Percentiles rank a stretch among this genome's conserved stretches.
Evolutionary conservation across 495 filamentous ascomycete genomes (phyloP).

Genomic region (Echria macrotheca): DNA sequence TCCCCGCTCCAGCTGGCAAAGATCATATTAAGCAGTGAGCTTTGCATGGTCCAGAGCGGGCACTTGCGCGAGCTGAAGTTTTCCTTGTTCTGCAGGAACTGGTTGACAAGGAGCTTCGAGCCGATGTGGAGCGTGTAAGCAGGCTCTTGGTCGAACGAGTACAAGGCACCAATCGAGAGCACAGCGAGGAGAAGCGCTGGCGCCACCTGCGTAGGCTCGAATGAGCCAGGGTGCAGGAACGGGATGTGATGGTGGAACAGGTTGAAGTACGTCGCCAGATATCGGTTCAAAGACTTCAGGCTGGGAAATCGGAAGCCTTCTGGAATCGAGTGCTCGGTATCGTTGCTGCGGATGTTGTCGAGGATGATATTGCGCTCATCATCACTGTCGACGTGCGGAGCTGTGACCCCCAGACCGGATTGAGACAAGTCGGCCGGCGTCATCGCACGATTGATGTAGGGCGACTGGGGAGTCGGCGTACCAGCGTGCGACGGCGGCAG

Average conservation of each 20-base stretch:
- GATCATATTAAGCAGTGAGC: conserved; percentile 93
- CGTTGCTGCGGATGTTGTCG: conserved; percentile 75
- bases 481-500: conserved; percentile 63
- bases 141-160: conserved; percentile 94
- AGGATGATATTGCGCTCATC: conserved; percentile 77
- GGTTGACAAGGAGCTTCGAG: conserved; percentile 91
- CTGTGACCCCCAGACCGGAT: conserved; percentile 59
- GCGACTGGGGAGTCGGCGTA: conserved; percentile 77
- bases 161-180: conserved; percentile 90
- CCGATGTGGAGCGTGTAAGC: conserved; percentile 96
- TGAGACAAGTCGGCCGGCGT: conserved; percentile 52
- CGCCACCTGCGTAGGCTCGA: conserved; percentile 69
- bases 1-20: conserved; percentile 99
- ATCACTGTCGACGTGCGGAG: conserved; percentile 63
- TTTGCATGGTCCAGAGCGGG: conserved; percentile 96
- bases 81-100: conserved; percentile 95
- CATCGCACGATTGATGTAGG: conserved; percentile 55
- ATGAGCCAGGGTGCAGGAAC: conserved; percentile 91
- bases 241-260: conserved; percentile 96
- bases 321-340: conserved; percentile 75
- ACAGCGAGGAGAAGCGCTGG: conserved; percentile 84
- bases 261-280: conserved; percentile 91
- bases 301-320: conserved; percentile 84
- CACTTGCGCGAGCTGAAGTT: conserved; percentile 99
- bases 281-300: conserved; percentile 73